Evolutionary conservation across 345 rosid genomes (phyloP).

Genomic region (Cochlearia excelsa): DNA sequence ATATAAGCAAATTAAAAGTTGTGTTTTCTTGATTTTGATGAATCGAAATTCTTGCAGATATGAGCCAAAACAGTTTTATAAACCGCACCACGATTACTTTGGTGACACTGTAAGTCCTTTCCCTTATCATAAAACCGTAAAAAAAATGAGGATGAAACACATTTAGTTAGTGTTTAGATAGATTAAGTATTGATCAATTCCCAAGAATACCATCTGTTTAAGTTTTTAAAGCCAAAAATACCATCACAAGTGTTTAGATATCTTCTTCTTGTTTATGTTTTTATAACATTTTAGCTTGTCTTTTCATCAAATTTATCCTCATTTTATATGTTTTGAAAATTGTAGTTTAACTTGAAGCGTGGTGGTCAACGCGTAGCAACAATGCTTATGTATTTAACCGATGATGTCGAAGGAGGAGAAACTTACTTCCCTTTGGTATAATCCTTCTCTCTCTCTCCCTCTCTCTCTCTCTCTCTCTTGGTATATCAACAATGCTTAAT

Average conservation of each 20-base stretch:
- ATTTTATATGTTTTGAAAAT: conserved; percentile 4
- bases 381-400: conserved; percentile 87
- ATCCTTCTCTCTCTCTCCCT: conserved; percentile 4
- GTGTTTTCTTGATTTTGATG: conserved; percentile 42
- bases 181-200: not conserved
- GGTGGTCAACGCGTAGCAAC: conserved; percentile 97
- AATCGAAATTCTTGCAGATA: conserved; percentile 84
- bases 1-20: conserved; percentile 20
- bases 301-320: not conserved
- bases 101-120: conserved; percentile 70
- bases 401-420: conserved; percentile 93
- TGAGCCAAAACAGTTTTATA: conserved; percentile 79
- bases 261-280: not conserved
- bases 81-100: conserved; percentile 93
- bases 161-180: not conserved
- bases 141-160: not conserved
- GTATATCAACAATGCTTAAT: too few species aligned
- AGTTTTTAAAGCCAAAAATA: too few species aligned
- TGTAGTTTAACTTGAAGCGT: conserved; percentile 77
- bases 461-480: not conserved
- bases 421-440: conserved; percentile 91
- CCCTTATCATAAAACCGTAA: too few species aligned
- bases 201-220: too few species aligned
- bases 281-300: not conserved
- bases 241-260: too few species aligned